These are phyloP conservation scores for Scedosporium aurantiacum DNA, from an alignment of 2,329 filamentous ascomycete genomes.

Conservation along the genomic window DNA sequence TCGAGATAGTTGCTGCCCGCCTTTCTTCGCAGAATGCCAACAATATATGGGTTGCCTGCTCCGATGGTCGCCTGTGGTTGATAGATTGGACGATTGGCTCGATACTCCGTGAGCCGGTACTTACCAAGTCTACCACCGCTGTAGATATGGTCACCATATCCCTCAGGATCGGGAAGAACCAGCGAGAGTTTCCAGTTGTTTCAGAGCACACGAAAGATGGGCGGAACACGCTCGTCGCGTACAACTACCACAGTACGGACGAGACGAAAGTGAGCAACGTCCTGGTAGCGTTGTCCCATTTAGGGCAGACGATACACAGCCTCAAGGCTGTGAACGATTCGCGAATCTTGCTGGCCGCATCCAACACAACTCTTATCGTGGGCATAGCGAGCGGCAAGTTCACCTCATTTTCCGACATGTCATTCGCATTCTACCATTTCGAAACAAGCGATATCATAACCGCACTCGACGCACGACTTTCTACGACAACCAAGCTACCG, in stretches of 20 bases:
- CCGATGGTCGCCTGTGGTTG: conserved; percentile 44
- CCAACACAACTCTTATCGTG: conserved; percentile 1
- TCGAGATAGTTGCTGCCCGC: conserved; percentile 28
- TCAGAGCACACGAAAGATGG: conserved; percentile 20
- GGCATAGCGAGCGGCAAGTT: conserved; percentile 1
- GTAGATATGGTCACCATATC: conserved; percentile 33
- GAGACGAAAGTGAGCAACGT: not conserved
- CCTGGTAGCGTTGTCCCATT: not conserved
- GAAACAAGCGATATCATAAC: conserved; percentile 53
- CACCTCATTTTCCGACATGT: conserved; percentile 16
- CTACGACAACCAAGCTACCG: conserved; percentile 8
- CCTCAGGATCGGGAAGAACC: conserved; percentile 21
- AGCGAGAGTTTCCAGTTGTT: conserved; percentile 35
- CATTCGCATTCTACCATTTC: conserved; percentile 47
- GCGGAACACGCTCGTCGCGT: not conserved
- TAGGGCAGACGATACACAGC: not conserved
- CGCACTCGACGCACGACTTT: conserved; percentile 51
- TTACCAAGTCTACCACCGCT: conserved; percentile 29
- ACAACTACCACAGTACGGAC: not conserved
- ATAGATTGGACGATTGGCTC: conserved; percentile 42
- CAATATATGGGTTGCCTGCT: conserved; percentile 48
- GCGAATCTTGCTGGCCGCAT: not conserved
- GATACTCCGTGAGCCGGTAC: conserved; percentile 4
- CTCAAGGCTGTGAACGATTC: not conserved
- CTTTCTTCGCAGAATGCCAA: conserved; percentile 28